These are phyloP conservation scores for Trypanosoma lewisi DNA, from an alignment of 208 protist genomes.

Conservation along the genomic window DNA sequence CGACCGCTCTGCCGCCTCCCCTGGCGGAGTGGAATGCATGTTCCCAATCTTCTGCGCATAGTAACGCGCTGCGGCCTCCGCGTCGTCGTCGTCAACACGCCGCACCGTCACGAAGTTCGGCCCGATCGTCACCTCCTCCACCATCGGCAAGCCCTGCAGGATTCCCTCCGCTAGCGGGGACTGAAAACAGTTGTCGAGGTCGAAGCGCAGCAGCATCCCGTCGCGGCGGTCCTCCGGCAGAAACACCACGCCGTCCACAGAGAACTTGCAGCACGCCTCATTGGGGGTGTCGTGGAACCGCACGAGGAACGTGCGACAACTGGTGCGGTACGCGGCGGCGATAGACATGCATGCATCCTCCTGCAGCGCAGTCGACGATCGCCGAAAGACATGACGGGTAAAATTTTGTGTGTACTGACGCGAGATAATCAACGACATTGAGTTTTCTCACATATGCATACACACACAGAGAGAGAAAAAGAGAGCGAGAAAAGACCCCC, in stretches of 20 bases:
- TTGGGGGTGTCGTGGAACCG: conserved; percentile 84
- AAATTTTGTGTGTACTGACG: not conserved
- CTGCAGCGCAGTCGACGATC: not conserved
- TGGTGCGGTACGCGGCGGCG: not conserved
- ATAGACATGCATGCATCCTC: not conserved
- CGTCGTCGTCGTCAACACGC: conserved; percentile 57
- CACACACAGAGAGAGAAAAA: too few species aligned
- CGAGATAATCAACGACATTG: not conserved
- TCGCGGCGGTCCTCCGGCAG: conserved; percentile 33
- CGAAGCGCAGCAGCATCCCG: conserved; percentile 80
- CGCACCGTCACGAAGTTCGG: conserved; percentile 75
- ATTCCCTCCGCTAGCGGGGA: conserved; percentile 73
- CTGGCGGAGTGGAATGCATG: not conserved
- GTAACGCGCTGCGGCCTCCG: conserved; percentile 55
- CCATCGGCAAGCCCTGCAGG: conserved; percentile 73
- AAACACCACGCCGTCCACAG: conserved; percentile 63
- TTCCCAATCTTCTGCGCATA: conserved; percentile 49
- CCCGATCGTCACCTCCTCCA: conserved; percentile 87
- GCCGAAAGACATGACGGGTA: not conserved
- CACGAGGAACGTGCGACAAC: conserved; percentile 52
- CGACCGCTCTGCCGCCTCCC: conserved; percentile 41
- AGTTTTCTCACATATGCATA: not conserved
- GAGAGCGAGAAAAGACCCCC: too few species aligned
- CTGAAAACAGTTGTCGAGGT: conserved; percentile 73
- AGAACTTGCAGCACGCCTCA: conserved; percentile 84